These are phyloP conservation scores for Ulmus americana DNA, from an alignment of 331 rosid genomes.

Conservation along the genomic window DNA sequence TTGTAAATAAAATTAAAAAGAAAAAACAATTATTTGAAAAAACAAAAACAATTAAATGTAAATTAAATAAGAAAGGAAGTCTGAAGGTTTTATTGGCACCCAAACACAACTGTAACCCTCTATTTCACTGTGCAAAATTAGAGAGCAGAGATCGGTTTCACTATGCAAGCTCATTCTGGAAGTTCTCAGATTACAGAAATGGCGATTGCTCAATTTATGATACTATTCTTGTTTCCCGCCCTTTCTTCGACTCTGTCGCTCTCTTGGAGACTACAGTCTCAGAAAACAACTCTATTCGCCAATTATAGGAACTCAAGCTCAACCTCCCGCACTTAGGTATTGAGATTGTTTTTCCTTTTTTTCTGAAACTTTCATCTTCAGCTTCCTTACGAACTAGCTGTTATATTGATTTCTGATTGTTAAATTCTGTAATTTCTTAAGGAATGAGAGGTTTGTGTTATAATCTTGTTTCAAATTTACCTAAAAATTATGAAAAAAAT, in stretches of 20 bases:
- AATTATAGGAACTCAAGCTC: constrained; percentile 46
- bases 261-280: constrained; percentile 26
- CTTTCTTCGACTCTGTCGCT: constrained; percentile 23
- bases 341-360: background rate
- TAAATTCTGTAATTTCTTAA: background rate
- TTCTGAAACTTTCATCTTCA: background rate
- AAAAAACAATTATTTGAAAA: no score
- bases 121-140: no score
- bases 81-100: no score
- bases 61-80: no score
- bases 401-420: background rate
- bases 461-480: background rate
- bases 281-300: constrained; percentile 17
- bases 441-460: background rate
- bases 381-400: background rate
- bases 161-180: background rate
- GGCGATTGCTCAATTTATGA: constrained; percentile 19
- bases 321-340: constrained; percentile 63
- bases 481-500: background rate
- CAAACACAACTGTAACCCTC: no score
- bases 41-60: no score
- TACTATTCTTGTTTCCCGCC: constrained; percentile 36
- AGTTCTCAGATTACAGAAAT: constrained; percentile 3
- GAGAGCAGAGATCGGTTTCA: no score
- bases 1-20: no score